Base-by-base conservation (phyloP, 2,329 filamentous ascomycete genomes). In the Talaromyces piceae region DNA sequence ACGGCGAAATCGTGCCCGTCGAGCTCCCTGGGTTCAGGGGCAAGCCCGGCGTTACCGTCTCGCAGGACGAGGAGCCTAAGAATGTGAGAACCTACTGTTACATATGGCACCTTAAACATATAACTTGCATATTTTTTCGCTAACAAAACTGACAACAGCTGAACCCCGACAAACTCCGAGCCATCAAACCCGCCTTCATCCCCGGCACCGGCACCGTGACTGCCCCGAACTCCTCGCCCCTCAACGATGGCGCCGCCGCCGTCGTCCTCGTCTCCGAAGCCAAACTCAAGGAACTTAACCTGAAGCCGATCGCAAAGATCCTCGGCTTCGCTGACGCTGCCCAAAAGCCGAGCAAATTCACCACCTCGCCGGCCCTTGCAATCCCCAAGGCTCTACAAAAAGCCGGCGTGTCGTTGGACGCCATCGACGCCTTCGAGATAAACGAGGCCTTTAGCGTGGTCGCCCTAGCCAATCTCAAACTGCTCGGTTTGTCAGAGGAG, bases 401-500 rank as follows among this genome's bases (percentile, higher is more conserved):
- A 73, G 93, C 93, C 55, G 87, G 88, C 56, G 75, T 98, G 56
- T 80, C 82, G 52, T 79, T 84, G 60, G 82, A 85, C 57, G 79
- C 88, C 54, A 79, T 98, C 53, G 91, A 97, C 65, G 93, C 83
- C 61, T 98, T 93, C 71, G 93, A 98, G 79, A 96, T 98, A 79
- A 98, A 98, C 78, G 93, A 98, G 78, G 93, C 93, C 39, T 98
- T 98, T 78, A 93, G 88, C 57, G 93, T 95, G 46, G 93, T 98
- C 57, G 89, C 93, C 33, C 80, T 98, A 48, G 91, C 93, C 59
- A 98, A 98, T 78, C 83, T 95, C 75, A 95, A 98, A 81, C 72
- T 97, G 50, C 83, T 98, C 37, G 79, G 78, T 56, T 75, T 98
- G 52, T 77, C 78, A 57, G 80, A 87, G 58, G 87, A 91, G 54